Base-by-base conservation (phyloP, 2,329 filamentous ascomycete genomes). In the Penicillium vulpinum region DNA sequence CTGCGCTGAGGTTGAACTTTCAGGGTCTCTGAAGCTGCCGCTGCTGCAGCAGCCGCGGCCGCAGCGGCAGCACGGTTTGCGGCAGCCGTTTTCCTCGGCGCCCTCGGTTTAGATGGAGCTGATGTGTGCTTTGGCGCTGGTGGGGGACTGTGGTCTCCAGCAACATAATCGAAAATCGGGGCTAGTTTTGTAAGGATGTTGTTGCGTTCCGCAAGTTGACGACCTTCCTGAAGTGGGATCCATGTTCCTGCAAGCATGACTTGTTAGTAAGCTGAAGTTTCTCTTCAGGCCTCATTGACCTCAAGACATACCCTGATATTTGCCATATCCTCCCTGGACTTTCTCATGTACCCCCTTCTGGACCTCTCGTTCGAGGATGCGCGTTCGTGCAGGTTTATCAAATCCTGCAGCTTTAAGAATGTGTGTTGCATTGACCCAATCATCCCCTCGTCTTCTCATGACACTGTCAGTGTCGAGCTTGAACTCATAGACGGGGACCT, bases 381-480 rank as follows among this genome's bases (percentile, higher is more conserved):
- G 86, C 39, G 94, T 99, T 72, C 94, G 84, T 13, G 93, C 91
- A 3, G 94, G 94, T 76, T 99, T 99, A 76, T 99, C 94, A 71
- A 96, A 96, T 54, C 93, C 93, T 61, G 94, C 94, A 39, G 95
- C 91, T 73, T 99, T 99, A 47, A 99, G 80, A 58, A 99, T 97
- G 72, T 99, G 94, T 52, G 94, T 99, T n/a, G 94, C 94, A 81
- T 99, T 99, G 78, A 99, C 94, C 92, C 93, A 99, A 76, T 97
- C 87, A 75, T 99, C 94, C 51, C 87, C 85, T 58, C 93, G 87
- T 49, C 94, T 86, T 74, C 94, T 89, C 94, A 99, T 99, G 63
- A 97, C 90, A 90, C 97, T 91, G 72, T 95, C 91, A 64, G 81
- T 82, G 35, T 88, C 91, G 67, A 96, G 88, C 73, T 95, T 92